Percentiles rank a stretch among this genome's conserved stretches.
These are phyloP conservation scores for Arabidopsis suecica DNA, from an alignment of 345 rosid genomes.

Conservation along the genomic window DNA sequence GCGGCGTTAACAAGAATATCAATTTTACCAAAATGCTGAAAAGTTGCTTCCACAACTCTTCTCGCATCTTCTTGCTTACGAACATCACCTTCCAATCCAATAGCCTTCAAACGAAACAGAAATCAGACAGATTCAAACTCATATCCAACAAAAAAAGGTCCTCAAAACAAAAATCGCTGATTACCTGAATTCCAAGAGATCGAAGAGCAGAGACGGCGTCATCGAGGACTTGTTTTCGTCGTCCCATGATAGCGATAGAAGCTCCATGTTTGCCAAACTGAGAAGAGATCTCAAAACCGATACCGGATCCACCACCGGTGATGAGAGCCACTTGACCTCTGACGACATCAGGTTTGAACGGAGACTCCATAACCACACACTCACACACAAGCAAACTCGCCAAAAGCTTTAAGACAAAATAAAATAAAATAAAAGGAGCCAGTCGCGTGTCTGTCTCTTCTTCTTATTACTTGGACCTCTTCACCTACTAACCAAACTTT, in stretches of 20 bases:
- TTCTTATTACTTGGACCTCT: not conserved
- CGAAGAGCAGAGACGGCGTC: slow-evolving; percentile 66
- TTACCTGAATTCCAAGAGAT: slow-evolving; percentile 68
- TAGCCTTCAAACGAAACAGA: slow-evolving; percentile 51
- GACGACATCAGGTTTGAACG: slow-evolving; percentile 62
- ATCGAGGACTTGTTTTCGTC: slow-evolving; percentile 68
- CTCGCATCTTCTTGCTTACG: slow-evolving; percentile 75
- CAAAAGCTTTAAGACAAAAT: not conserved
- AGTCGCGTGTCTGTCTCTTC: not conserved
- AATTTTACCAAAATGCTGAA: slow-evolving; percentile 61
- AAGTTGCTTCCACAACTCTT: slow-evolving; percentile 76
- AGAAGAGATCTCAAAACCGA: slow-evolving; percentile 76
- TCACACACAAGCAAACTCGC: slow-evolving; percentile 14
- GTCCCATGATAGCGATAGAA: slow-evolving; percentile 79
- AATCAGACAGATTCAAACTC: not conserved
- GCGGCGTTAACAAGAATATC: slow-evolving; percentile 83
- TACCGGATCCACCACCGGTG: slow-evolving; percentile 92
- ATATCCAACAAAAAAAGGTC: not conserved
- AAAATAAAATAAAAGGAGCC: not conserved
- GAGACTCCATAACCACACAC: slow-evolving; percentile 60
- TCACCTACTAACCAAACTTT: not conserved
- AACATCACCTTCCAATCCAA: slow-evolving; percentile 86
- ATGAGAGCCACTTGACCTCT: slow-evolving; percentile 69
- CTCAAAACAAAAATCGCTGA: not conserved
- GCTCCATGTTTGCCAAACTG: slow-evolving; percentile 83